These are phyloP conservation scores for Xylariaceae sp. DNA, from an alignment of 2,329 filamentous ascomycete genomes.

Conservation along the genomic window DNA sequence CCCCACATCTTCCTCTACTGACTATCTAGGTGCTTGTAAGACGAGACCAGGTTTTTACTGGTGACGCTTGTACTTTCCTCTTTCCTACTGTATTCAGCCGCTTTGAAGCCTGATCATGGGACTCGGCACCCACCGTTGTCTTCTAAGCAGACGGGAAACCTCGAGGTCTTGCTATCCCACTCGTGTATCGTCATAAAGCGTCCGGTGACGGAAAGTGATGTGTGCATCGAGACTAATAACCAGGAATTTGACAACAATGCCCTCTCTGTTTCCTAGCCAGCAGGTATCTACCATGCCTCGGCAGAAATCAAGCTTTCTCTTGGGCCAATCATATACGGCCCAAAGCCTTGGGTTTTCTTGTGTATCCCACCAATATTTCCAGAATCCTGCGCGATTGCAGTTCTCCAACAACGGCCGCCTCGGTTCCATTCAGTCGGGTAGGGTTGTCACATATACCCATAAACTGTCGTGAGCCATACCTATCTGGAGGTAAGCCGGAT, in stretches of 20 bases:
- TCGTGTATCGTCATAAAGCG: neutral
- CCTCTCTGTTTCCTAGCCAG: slow-evolving; percentile 8
- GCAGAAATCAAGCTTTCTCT: slow-evolving; percentile 7
- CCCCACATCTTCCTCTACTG: neutral
- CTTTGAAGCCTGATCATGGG: neutral
- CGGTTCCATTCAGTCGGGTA: slow-evolving; percentile 9
- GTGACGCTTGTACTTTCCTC: slow-evolving; percentile 9
- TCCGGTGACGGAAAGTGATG: neutral
- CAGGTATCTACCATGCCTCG: neutral
- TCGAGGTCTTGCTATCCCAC: neutral
- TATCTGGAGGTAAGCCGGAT: slow-evolving; percentile 23
- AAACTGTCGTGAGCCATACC: slow-evolving; percentile 2
- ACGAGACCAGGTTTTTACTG: neutral
- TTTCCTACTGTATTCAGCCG: neutral
- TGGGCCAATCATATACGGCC: slow-evolving; percentile 21
- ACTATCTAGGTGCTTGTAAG: neutral
- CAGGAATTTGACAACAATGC: neutral
- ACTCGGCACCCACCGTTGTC: neutral
- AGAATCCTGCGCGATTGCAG: slow-evolving; percentile 20
- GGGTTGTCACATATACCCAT: slow-evolving; percentile 9
- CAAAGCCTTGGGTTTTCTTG: slow-evolving; percentile 28
- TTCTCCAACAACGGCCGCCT: slow-evolving; percentile 1
- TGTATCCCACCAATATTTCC: slow-evolving; percentile 28
- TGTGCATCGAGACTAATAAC: slow-evolving; percentile 11
- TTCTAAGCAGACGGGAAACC: too few relatives aligned